Conservation (phyloP, 768 basidiomycete genomes). For the Trametes elegans region DNA sequence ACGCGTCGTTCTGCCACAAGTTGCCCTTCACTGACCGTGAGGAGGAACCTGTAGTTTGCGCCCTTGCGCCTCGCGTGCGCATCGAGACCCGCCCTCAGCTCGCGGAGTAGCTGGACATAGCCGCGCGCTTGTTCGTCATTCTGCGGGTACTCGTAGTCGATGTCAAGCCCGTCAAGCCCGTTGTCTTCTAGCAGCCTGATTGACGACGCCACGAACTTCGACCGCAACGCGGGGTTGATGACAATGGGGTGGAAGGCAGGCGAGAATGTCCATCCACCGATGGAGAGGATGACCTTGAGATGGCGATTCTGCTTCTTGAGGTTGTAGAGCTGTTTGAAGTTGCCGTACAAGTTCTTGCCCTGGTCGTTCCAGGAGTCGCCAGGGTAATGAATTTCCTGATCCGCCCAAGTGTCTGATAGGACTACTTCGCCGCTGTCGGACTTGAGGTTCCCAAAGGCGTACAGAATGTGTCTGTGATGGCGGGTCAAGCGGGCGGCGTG, state of each 20-base stretch:
- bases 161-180: constrained; percentile 87
- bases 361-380: constrained; percentile 93
- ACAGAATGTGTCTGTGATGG: constrained; percentile 70
- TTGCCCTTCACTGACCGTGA: constrained; percentile 69
- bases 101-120: constrained; percentile 78
- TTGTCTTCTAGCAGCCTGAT: constrained; percentile 85
- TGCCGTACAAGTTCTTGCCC: constrained; percentile 91
- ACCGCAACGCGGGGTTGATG: constrained; percentile 55
- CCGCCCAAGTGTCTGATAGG: constrained; percentile 91
- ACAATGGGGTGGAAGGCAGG: constrained; percentile 85
- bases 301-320: constrained; percentile 85
- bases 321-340: constrained; percentile 90
- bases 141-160: constrained; percentile 92
- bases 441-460: constrained; percentile 89
- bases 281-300: constrained; percentile 79
- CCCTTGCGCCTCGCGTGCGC: constrained; percentile 67
- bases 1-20: neutral
- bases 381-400: constrained; percentile 95
- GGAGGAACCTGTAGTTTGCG: constrained; percentile 59
- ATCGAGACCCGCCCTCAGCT: constrained; percentile 75
- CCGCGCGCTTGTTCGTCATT: constrained; percentile 75
- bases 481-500: neutral
- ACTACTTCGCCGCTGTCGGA: constrained; percentile 83
- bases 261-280: constrained; percentile 96
- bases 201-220: constrained; percentile 78